These are phyloP conservation scores for Phytopythium litorale DNA, from an alignment of 352 stramenopile genomes.

Conservation along the genomic window DNA sequence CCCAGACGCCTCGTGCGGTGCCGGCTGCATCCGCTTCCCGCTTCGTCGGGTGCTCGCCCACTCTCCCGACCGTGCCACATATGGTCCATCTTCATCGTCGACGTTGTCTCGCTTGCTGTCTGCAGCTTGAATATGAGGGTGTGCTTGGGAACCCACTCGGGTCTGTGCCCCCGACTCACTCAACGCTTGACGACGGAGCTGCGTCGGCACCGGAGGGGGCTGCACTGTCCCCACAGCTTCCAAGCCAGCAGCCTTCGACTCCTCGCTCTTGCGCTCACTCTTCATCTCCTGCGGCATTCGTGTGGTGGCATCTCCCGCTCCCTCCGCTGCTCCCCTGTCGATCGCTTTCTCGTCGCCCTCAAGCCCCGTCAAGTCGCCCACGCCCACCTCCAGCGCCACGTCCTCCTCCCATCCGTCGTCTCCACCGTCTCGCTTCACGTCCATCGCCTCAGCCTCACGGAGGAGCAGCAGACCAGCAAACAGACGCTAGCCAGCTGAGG, in stretches of 20 bases:
- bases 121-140: not conserved
- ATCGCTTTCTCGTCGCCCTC: not conserved
- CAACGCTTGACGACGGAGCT: not conserved
- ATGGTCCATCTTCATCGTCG: not conserved
- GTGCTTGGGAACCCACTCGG: not conserved
- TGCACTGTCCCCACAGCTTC: not conserved
- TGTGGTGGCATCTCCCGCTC: not conserved
- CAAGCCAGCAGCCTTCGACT: not conserved
- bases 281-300: not conserved
- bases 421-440: not conserved
- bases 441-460: not conserved
- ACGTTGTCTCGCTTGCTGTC: not conserved
- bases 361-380: not conserved
- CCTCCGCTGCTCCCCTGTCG: not conserved
- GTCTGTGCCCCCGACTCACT: not conserved
- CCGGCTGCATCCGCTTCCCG: conserved; percentile 9
- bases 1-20: not conserved
- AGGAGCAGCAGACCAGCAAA: too few species aligned
- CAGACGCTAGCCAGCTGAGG: too few species aligned
- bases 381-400: not conserved
- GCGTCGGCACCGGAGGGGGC: not conserved
- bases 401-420: not conserved
- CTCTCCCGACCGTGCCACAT: conserved; percentile 2
- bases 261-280: not conserved
- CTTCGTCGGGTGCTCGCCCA: conserved; percentile 23